Conservation (phyloP, 2,329 filamentous ascomycete genomes). For the Onygena corvina region DNA sequence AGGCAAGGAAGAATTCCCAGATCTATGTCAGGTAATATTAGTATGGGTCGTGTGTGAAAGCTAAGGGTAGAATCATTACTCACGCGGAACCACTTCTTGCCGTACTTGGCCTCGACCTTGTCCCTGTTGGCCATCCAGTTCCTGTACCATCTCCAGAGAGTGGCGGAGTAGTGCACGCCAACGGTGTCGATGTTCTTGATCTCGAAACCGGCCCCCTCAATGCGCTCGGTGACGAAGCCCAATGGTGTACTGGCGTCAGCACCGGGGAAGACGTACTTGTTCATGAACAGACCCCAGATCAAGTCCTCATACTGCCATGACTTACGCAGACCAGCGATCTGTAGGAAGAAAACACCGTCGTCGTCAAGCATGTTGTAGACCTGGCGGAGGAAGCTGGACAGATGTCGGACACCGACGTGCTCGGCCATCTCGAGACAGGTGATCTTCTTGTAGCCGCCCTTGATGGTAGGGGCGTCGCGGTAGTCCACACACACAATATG, state of each 20-base stretch:
- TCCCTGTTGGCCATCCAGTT: conserved; percentile 95
- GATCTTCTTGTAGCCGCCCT: conserved; percentile 81
- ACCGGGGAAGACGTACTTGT: conserved; percentile 97
- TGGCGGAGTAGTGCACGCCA: conserved; percentile 93
- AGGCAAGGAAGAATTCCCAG: conserved; percentile 85
- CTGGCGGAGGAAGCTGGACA: conserved; percentile 68
- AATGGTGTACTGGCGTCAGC: conserved; percentile 91
- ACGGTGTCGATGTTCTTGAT: conserved; percentile 86
- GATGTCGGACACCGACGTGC: conserved; percentile 90
- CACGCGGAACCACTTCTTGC: conserved; percentile 87
- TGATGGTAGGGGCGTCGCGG: conserved; percentile 73
- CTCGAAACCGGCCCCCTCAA: conserved; percentile 81
- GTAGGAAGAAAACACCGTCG: conserved; percentile 89
- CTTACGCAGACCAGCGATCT: conserved; percentile 88
- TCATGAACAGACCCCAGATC: conserved; percentile 98
- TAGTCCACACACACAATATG: conserved; percentile 94
- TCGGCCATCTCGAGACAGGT: conserved; percentile 98
- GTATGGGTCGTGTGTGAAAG: neutral
- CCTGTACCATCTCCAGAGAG: conserved; percentile 94
- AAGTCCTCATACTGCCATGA: conserved; percentile 96
- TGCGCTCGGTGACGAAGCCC: conserved; percentile 69
- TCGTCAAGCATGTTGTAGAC: conserved; percentile 93
- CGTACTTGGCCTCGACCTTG: conserved; percentile 90
- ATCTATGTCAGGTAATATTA: conserved; percentile 42
- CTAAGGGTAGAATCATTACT: conserved; percentile 29